Conservation (phyloP, 208 protist genomes). For the Crithidia thermophila region DNA sequence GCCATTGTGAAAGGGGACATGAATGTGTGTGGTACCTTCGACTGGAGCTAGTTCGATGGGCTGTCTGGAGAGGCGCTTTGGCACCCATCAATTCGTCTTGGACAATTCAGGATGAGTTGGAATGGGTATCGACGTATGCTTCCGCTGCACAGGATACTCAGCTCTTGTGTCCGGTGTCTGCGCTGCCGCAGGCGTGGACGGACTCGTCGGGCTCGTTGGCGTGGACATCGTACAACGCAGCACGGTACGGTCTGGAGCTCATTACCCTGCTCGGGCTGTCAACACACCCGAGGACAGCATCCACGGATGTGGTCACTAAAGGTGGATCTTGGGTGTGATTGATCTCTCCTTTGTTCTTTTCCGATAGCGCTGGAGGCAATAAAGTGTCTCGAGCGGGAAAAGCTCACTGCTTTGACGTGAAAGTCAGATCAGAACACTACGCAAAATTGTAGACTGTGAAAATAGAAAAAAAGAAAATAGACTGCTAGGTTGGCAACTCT, state of each 20-base stretch:
- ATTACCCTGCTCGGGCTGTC: slow-evolving; percentile 11
- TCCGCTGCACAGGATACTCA: not conserved
- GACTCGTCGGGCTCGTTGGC: slow-evolving; percentile 41
- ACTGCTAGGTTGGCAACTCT: not conserved
- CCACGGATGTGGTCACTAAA: not conserved
- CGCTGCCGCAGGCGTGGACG: slow-evolving; percentile 28
- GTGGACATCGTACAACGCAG: slow-evolving; percentile 65
- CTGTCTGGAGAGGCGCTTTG: no score
- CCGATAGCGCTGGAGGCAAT: no score
- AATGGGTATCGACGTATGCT: slow-evolving; percentile 39
- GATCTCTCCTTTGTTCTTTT: no score
- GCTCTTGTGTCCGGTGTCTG: slow-evolving; percentile 7
- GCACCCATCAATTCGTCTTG: slow-evolving; percentile 38
- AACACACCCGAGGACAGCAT: no score
- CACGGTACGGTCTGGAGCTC: slow-evolving; percentile 68
- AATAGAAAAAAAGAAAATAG: no score
- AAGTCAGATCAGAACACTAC: no score
- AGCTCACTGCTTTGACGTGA: no score
- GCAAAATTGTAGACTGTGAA: no score
- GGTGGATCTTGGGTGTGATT: not conserved
- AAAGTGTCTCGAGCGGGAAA: no score
- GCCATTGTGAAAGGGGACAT: slow-evolving; percentile 75
- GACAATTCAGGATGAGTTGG: slow-evolving; percentile 67
- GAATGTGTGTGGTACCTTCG: slow-evolving; percentile 74
- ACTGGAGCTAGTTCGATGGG: slow-evolving; percentile 59